Evolutionary conservation across 768 basidiomycete genomes (phyloP).

Genomic region (Vararia minispora): DNA sequence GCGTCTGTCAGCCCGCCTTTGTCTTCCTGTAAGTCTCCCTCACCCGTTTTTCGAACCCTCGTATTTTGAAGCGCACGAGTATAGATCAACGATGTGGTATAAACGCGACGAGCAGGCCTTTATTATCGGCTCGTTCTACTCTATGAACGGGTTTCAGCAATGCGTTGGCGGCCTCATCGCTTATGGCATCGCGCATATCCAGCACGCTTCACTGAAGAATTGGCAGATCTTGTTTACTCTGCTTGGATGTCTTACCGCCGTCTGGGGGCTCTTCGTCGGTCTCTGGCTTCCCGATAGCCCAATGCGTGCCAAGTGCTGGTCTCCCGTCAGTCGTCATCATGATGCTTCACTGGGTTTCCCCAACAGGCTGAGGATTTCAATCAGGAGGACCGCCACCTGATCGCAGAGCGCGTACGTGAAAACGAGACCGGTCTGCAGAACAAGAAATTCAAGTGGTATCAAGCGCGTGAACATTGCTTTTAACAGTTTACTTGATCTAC

Average conservation of each 20-base stretch:
- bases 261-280: constrained; percentile 36
- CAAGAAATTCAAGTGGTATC: constrained; percentile 30
- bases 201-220: constrained; percentile 29
- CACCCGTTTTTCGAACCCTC: too few relatives aligned
- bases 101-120: constrained; percentile 38
- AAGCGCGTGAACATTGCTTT: neutral
- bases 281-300: constrained; percentile 42
- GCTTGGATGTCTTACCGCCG: constrained; percentile 32
- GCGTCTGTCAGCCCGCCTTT: constrained; percentile 36
- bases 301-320: constrained; percentile 36
- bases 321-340: too few relatives aligned
- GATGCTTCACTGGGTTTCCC: too few relatives aligned
- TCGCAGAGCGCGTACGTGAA: constrained; percentile 39
- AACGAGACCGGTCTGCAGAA: constrained; percentile 45
- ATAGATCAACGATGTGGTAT: constrained; percentile 41
- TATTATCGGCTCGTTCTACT: constrained; percentile 33
- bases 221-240: constrained; percentile 40
- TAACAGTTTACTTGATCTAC: too few relatives aligned
- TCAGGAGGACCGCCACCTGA: constrained; percentile 34
- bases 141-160: constrained; percentile 38
- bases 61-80: too few relatives aligned
- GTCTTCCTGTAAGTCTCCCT: constrained; percentile 29
- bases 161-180: constrained; percentile 39
- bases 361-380: too few relatives aligned
- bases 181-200: constrained; percentile 36